A percentile compares a stretch with the other conserved stretches of the same genome.
Evolutionary conservation across 2,329 filamentous ascomycete species (phyloP).

Genomic region (Talaromyces sp.): DNA sequence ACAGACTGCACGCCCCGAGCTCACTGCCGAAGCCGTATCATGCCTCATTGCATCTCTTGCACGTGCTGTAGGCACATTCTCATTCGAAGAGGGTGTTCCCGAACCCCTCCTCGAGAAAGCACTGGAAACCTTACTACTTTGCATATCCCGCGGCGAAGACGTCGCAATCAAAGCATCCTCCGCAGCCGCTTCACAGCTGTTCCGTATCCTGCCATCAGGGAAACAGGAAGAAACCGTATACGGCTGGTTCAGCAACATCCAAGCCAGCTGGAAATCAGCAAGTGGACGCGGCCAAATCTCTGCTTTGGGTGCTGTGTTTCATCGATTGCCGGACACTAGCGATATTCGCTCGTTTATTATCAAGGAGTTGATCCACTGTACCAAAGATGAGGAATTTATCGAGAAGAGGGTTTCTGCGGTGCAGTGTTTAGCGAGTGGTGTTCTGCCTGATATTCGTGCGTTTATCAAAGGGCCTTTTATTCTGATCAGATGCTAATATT

Average conservation of each 20-base stretch:
- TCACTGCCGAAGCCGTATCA: constrained; percentile 44
- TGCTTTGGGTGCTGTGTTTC: constrained; percentile 43
- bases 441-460: constrained; percentile 41
- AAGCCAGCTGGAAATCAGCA: constrained; percentile 36
- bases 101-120: constrained; percentile 30
- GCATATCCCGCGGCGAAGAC: constrained; percentile 42
- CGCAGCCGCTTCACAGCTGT: constrained; percentile 40
- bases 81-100: constrained; percentile 11
- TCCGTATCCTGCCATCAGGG: constrained; percentile 34
- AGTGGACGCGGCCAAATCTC: constrained; percentile 46
- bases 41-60: constrained; percentile 41
- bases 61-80: constrained; percentile 25
- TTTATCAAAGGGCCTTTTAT: not conserved
- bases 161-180: constrained; percentile 43
- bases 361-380: constrained; percentile 35
- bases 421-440: constrained; percentile 37
- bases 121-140: constrained; percentile 39
- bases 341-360: constrained; percentile 32
- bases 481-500: constrained; percentile 23
- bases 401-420: constrained; percentile 44
- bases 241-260: constrained; percentile 42
- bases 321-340: constrained; percentile 29
- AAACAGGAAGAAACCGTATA: constrained; percentile 38
- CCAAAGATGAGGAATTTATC: constrained; percentile 39
- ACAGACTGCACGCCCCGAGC: constrained; percentile 40